These are phyloP conservation scores for Aspergillus hortae DNA, from an alignment of 2,329 filamentous ascomycete genomes.

Conservation along the genomic window DNA sequence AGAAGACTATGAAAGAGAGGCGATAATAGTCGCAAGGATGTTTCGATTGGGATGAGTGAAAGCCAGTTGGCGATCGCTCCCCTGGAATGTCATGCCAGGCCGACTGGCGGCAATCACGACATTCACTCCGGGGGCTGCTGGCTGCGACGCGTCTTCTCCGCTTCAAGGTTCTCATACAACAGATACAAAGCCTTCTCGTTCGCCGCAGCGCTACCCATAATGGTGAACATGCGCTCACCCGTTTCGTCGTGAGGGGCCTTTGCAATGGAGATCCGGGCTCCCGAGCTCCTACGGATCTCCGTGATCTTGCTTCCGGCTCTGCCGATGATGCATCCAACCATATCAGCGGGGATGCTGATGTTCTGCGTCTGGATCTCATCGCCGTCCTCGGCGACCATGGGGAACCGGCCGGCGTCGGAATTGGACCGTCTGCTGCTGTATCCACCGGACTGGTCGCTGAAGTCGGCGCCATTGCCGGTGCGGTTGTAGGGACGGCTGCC, in stretches of 20 bases:
- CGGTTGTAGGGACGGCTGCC: constrained; percentile 74
- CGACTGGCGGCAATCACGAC: not conserved
- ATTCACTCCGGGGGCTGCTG: constrained; percentile 62
- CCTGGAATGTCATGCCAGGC: not conserved
- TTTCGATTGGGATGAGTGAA: not conserved
- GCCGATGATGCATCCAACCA: constrained; percentile 99
- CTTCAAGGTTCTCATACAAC: constrained; percentile 97
- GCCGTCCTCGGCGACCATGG: constrained; percentile 89
- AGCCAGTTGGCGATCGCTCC: not conserved
- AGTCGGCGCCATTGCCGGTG: constrained; percentile 95
- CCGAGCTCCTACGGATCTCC: constrained; percentile 95
- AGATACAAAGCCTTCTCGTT: constrained; percentile 96
- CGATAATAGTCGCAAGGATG: constrained; percentile 1
- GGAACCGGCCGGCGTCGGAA: constrained; percentile 75
- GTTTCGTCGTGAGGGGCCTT: constrained; percentile 96
- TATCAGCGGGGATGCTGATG: constrained; percentile 98
- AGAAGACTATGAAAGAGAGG: constrained; percentile 12
- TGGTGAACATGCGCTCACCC: constrained; percentile 99
- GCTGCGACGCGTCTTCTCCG: constrained; percentile 97
- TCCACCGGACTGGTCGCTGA: constrained; percentile 74
- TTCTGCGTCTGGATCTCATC: constrained; percentile 98
- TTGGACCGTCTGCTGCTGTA: constrained; percentile 73
- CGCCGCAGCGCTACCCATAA: constrained; percentile 88
- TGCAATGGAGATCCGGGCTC: constrained; percentile 94
- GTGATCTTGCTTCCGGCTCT: constrained; percentile 95